Percentiles rank a stretch among this genome's conserved stretches.
These are phyloP conservation scores for Emmonsiellopsis sp. DNA, from an alignment of 2,329 filamentous ascomycete genomes.

Conservation along the genomic window DNA sequence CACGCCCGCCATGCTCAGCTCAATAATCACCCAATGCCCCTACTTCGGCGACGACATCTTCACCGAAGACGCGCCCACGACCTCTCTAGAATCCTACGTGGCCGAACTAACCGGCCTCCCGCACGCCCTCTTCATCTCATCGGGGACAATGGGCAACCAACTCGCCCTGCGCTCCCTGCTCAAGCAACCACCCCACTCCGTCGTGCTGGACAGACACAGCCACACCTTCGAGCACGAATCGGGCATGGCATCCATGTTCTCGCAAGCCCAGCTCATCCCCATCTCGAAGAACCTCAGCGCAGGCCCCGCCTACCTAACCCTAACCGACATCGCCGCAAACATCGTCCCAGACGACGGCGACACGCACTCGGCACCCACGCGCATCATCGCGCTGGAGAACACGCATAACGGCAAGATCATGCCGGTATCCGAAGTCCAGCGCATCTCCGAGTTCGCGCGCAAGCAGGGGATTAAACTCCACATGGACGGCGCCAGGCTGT, in stretches of 20 bases:
- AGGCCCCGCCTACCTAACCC: slow-evolving; percentile 56
- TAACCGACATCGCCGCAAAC: slow-evolving; percentile 63
- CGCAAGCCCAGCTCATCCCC: not conserved
- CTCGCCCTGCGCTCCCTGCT: slow-evolving; percentile 70
- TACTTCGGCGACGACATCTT: slow-evolving; percentile 65
- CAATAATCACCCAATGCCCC: slow-evolving; percentile 64
- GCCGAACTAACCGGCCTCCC: slow-evolving; percentile 67
- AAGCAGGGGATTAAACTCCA: slow-evolving; percentile 59
- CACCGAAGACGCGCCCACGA: slow-evolving; percentile 69
- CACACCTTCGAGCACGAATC: slow-evolving; percentile 64
- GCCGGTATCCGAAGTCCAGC: slow-evolving; percentile 60
- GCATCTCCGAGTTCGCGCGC: slow-evolving; percentile 62
- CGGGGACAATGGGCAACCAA: slow-evolving; percentile 93
- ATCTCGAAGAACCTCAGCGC: not conserved
- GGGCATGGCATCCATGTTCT: slow-evolving; percentile 53
- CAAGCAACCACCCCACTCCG: slow-evolving; percentile 65
- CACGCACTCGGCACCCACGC: slow-evolving; percentile 70
- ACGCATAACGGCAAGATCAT: slow-evolving; percentile 71
- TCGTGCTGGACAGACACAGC: slow-evolving; percentile 68
- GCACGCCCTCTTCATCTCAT: slow-evolving; percentile 69
- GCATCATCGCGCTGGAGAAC: slow-evolving; percentile 75
- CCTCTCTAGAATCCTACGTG: slow-evolving; percentile 62
- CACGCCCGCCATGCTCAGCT: slow-evolving; percentile 69
- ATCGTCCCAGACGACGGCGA: slow-evolving; percentile 48
- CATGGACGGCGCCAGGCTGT: slow-evolving; percentile 69